phyloP scores from a whole-genome alignment of 371 early-diverging fungal genomes.

The Actinomucor elegans region DNA sequence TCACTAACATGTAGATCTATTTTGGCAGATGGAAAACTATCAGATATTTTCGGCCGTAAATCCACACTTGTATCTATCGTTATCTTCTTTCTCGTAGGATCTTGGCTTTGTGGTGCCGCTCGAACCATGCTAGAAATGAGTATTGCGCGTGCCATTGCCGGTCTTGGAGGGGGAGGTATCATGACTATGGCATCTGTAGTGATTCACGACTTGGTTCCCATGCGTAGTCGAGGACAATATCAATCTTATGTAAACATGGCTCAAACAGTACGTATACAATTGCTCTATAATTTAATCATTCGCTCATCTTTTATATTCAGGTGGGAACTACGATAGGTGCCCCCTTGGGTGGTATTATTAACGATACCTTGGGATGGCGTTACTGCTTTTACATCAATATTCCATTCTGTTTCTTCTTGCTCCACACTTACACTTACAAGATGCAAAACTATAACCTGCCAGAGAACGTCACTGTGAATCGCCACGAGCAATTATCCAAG shows the following conservation, averaged over 20 bases:
- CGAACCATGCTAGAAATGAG: slow-evolving; percentile 65
- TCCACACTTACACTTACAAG: slow-evolving; percentile 25
- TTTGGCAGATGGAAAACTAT: slow-evolving; percentile 31
- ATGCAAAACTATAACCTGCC: slow-evolving; percentile 32
- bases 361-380: slow-evolving; percentile 59
- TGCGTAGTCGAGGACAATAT: slow-evolving; percentile 35
- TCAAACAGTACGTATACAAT: slow-evolving; percentile 28
- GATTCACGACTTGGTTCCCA: slow-evolving; percentile 39
- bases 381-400: slow-evolving; percentile 75
- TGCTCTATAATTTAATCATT: too few species aligned
- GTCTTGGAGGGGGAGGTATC: slow-evolving; percentile 82
- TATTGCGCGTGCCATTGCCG: slow-evolving; percentile 72
- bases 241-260: slow-evolving; percentile 45
- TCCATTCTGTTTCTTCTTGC: slow-evolving; percentile 57
- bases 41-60: slow-evolving; percentile 43
- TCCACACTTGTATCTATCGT: slow-evolving; percentile 27
- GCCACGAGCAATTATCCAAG: slow-evolving; percentile 31
- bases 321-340: slow-evolving; percentile 39
- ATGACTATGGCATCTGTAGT: slow-evolving; percentile 31
- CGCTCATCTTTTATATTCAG: too few species aligned
- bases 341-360: slow-evolving; percentile 54
- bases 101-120: slow-evolving; percentile 53
- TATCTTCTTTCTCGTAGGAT: slow-evolving; percentile 33
- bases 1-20: background rate
- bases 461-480: background rate